Base-by-base conservation (phyloP, 805 yeast species). In the Torulaspora indica region DNA sequence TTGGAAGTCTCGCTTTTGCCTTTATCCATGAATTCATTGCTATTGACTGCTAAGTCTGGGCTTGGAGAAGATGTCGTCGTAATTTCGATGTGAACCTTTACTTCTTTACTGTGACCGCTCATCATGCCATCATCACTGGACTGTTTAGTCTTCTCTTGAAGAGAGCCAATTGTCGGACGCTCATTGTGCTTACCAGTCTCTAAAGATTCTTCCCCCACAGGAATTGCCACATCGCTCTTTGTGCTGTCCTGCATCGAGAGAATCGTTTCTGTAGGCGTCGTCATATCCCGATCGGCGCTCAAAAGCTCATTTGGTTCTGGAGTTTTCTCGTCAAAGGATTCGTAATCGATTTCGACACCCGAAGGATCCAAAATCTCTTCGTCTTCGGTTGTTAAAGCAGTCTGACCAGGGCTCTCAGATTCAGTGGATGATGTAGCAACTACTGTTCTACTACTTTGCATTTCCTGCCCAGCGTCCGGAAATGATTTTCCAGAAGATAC, bases 231-330 rank as follows among this genome's bases (percentile, higher is more conserved):
- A 12, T n/a, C 8, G 23, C 10, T 27, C 32, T 28, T 20, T 24
- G 40, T 38, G 33, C 32, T 8, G 27, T 17, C 32, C 30, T 32
- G 12, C 17, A 22, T 38, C 10, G 50, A 47, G n/a, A 36, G 33
- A 8, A 39, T 40, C 24, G 28, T 14, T 18, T 41, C 43, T 9
- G 47, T 43, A 12, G 50, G 47, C 8, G 50, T 47, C 6, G 45
- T 22, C 15, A 27, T 9, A 24, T 27, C 38, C 12, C 22, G 38
- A 12, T 24, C 38, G 7, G 34, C 23, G 17, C 15, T 17, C 4
- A 9, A 8, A 12, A 25, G 22, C 29, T 20, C 28, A 5, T 30
- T 12, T 8, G 43, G 38, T 24, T 34, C 39, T 5, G 38, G 43
- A 10, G 43, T 40, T 32, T 25, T 40, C 14, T 40, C 38, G 8